These are phyloP conservation scores for Neurospora sp. DNA, from an alignment of 495 filamentous ascomycete species.

Conservation along the genomic window DNA sequence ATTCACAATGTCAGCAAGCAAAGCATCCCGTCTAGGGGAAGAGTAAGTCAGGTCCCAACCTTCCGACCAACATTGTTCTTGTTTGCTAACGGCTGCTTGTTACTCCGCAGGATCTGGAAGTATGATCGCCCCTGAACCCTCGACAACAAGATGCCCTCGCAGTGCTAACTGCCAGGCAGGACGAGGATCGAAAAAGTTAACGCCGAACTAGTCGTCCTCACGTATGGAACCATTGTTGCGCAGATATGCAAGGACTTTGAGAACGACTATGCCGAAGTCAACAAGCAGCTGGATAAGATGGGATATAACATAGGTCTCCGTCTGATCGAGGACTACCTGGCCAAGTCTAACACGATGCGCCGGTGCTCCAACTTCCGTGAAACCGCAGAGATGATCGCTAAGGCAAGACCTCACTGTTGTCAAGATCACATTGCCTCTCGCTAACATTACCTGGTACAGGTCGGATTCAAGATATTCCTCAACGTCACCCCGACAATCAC, in stretches of 20 bases:
- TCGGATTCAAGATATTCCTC: slow-evolving; percentile 98
- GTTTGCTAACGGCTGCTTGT: background rate
- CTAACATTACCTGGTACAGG: slow-evolving; percentile 36
- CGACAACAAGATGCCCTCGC: background rate
- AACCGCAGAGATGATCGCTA: slow-evolving; percentile 92
- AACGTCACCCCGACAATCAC: slow-evolving; percentile 93
- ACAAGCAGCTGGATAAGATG: slow-evolving; percentile 97
- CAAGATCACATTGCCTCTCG: background rate
- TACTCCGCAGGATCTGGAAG: slow-evolving; percentile 79
- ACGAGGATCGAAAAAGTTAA: slow-evolving; percentile 64
- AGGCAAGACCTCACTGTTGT: slow-evolving; percentile 42
- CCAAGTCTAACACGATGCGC: slow-evolving; percentile 74
- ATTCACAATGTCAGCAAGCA: slow-evolving; percentile 63
- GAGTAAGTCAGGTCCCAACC: slow-evolving; percentile 83
- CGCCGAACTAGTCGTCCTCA: slow-evolving; percentile 91
- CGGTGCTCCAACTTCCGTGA: slow-evolving; percentile 88
- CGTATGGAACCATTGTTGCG: slow-evolving; percentile 94
- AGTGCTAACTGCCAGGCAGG: slow-evolving; percentile 24
- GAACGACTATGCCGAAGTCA: slow-evolving; percentile 84
- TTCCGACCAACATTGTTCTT: no score
- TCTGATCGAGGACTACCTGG: slow-evolving; percentile 94
- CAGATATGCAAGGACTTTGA: slow-evolving; percentile 95
- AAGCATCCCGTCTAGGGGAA: slow-evolving; percentile 90
- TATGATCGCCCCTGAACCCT: slow-evolving; percentile 39
- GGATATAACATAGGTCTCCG: slow-evolving; percentile 96